Conservation (phyloP, 805 yeast species). For the Starmera quercuum region DNA sequence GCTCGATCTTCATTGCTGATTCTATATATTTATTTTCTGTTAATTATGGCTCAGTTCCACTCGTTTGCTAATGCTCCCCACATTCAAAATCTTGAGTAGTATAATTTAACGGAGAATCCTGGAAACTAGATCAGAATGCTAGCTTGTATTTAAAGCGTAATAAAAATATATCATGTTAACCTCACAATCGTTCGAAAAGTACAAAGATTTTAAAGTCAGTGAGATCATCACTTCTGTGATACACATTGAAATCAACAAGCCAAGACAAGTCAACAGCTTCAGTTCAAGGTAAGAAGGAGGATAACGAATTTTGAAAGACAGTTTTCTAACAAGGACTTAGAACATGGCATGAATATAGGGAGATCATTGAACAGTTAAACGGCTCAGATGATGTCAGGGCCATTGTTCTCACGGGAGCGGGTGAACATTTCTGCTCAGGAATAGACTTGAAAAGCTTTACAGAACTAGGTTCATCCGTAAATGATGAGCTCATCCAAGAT, state of each 20-base stretch:
- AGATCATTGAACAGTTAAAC: slow-evolving; percentile 38
- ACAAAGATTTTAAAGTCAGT: background rate
- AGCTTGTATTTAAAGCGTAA: too few species aligned
- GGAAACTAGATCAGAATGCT: too few species aligned
- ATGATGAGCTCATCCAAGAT: slow-evolving; percentile 33
- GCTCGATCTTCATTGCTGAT: too few species aligned
- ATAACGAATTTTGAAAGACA: slow-evolving; percentile 4
- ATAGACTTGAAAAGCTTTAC: slow-evolving; percentile 40
- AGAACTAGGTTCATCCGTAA: slow-evolving; percentile 15
- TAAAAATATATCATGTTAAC: too few species aligned
- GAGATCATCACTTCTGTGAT: too few species aligned
- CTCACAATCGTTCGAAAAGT: background rate
- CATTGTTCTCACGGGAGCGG: slow-evolving; percentile 49
- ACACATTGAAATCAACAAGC: slow-evolving; percentile 57
- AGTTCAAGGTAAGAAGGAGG: slow-evolving; percentile 21
- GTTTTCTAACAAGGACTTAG: background rate
- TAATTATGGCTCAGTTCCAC: too few species aligned
- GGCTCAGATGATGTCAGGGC: slow-evolving; percentile 37
- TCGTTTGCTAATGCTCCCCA: too few species aligned
- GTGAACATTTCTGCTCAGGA: slow-evolving; percentile 57
- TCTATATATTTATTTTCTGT: too few species aligned
- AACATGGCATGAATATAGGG: slow-evolving; percentile 52
- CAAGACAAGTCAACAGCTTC: slow-evolving; percentile 52
- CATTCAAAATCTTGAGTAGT: too few species aligned
- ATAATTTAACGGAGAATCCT: too few species aligned